phyloP scores from a whole-genome alignment of 345 rosid genomes.

The Cardamine resedifolia region DNA sequence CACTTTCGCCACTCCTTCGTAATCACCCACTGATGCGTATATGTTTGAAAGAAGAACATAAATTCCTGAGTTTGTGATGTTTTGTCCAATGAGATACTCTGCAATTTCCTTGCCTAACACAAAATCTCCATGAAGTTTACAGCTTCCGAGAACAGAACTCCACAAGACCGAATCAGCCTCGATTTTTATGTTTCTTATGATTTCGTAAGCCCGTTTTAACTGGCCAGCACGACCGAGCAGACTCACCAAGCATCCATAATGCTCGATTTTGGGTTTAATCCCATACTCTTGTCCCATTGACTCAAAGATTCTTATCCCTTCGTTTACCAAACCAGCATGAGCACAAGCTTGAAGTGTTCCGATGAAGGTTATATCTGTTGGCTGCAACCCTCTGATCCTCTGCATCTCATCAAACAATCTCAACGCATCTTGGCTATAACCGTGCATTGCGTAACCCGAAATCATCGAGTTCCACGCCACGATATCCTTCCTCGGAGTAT shows the following conservation, averaged over 20 bases:
- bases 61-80: conserved; percentile 60
- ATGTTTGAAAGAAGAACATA: conserved; percentile 68
- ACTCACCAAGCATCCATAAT: conserved; percentile 78
- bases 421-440: conserved; percentile 56
- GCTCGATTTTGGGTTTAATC: conserved; percentile 71
- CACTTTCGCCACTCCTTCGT: conserved; percentile 58
- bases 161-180: conserved; percentile 63
- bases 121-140: conserved; percentile 57
- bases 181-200: conserved; percentile 47
- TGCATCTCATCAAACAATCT: conserved; percentile 51
- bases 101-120: conserved; percentile 64
- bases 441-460: conserved; percentile 66
- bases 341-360: conserved; percentile 65
- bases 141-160: conserved; percentile 71
- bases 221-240: conserved; percentile 67
- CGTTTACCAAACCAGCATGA: conserved; percentile 68
- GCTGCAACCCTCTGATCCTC: conserved; percentile 38
- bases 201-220: conserved; percentile 53
- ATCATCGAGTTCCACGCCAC: conserved; percentile 79
- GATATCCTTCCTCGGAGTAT: conserved; percentile 43
- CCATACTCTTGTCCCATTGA: conserved; percentile 53
- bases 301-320: conserved; percentile 56
- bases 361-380: conserved; percentile 61
- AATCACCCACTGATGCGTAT: conserved; percentile 57
- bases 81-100: conserved; percentile 51